Evolutionary conservation across 805 yeast genomes (phyloP).

Genomic region (Candida incommunis): DNA sequence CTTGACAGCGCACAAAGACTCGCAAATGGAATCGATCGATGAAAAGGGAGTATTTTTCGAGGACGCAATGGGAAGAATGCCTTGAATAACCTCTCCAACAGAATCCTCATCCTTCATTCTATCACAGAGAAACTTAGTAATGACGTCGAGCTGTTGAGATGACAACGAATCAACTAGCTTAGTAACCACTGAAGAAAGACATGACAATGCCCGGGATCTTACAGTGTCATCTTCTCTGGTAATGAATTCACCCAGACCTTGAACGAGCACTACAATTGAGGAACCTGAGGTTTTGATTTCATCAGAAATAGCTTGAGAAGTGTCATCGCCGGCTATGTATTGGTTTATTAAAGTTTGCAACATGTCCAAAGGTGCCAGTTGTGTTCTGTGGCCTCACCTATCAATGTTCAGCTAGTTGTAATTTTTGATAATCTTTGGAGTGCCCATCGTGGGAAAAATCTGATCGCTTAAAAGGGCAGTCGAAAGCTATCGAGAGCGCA

Average conservation of each 20-base stretch:
- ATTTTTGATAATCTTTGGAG: no score
- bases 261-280: slow-evolving; percentile 36
- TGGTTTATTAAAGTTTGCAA: slow-evolving; percentile 13
- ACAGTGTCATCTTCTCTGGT: slow-evolving; percentile 43
- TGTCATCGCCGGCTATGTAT: slow-evolving; percentile 12
- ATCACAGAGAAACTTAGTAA: slow-evolving; percentile 38
- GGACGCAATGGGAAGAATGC: slow-evolving; percentile 35
- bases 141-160: slow-evolving; percentile 22
- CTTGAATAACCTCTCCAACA: slow-evolving; percentile 36
- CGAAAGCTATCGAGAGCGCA: neutral
- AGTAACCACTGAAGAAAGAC: slow-evolving; percentile 27
- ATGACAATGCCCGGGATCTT: slow-evolving; percentile 32
- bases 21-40: slow-evolving; percentile 18
- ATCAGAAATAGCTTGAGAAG: slow-evolving; percentile 4
- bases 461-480: neutral
- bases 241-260: slow-evolving; percentile 43
- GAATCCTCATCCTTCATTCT: slow-evolving; percentile 55
- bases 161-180: slow-evolving; percentile 20
- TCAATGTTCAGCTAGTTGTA: no score
- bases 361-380: no score
- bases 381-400: no score
- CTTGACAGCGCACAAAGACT: slow-evolving; percentile 19
- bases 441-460: no score
- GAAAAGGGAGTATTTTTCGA: slow-evolving; percentile 32
- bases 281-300: neutral